Evolutionary conservation across 225 moss, liverwort and hornwort species (phyloP).

Genomic region (Thuidium tamariscinum): DNA sequence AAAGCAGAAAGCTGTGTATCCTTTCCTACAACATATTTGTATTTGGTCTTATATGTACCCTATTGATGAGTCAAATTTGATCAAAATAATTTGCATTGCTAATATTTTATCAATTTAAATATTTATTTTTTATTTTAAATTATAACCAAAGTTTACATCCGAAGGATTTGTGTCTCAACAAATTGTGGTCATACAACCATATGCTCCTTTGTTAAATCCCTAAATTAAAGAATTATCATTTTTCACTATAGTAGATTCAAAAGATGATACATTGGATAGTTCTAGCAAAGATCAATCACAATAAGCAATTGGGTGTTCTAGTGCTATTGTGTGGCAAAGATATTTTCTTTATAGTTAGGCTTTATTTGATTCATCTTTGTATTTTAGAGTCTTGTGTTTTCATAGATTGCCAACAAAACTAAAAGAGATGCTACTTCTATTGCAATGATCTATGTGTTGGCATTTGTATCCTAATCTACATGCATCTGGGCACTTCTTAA

Average conservation of each 20-base stretch:
- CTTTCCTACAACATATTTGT: accelerated
- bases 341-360: neutral
- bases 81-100: neutral
- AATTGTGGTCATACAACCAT: too few relatives aligned
- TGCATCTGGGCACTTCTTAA: neutral
- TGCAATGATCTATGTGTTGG: neutral
- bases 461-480: too few relatives aligned
- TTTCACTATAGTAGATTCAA: too few relatives aligned
- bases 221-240: too few relatives aligned
- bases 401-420: neutral
- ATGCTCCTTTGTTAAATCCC: too few relatives aligned
- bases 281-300: accelerated
- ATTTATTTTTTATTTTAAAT: neutral
- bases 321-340: neutral
- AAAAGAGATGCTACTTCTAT: neutral
- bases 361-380: neutral
- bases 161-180: neutral
- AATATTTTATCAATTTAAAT: neutral
- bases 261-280: neutral
- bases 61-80: neutral
- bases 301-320: accelerated
- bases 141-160: neutral
- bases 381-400: too few relatives aligned
- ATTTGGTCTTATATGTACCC: accelerated
- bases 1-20: accelerated